A percentile compares a stretch with the other conserved stretches of the same genome.
phyloP scores from a whole-genome alignment of 2,329 filamentous ascomycete genomes.

The Bipolaris victoriae region DNA sequence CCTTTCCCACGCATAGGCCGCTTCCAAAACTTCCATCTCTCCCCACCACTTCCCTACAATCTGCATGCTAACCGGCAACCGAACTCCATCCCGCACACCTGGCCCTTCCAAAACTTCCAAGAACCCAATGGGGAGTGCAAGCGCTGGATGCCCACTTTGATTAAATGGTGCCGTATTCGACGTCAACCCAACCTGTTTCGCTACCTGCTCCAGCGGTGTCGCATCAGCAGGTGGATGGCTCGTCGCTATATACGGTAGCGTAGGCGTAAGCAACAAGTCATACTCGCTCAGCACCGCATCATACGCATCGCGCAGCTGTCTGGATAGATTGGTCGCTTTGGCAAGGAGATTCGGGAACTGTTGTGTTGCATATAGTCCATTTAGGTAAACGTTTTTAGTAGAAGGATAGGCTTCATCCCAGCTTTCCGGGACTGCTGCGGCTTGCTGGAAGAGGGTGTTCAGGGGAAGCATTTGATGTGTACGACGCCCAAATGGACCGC shows the following conservation, averaged over 20 bases:
- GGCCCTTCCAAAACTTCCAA: slow-evolving; percentile 51
- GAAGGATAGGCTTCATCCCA: slow-evolving; percentile 60
- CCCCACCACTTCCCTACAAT: slow-evolving; percentile 61
- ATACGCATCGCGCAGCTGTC: slow-evolving; percentile 57
- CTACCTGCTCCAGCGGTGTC: slow-evolving; percentile 55
- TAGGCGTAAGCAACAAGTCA: slow-evolving; percentile 58
- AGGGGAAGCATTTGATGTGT: slow-evolving; percentile 60
- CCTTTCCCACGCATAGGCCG: slow-evolving; percentile 57
- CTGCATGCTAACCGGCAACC: slow-evolving; percentile 62
- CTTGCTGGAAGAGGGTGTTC: slow-evolving; percentile 54
- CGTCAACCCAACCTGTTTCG: slow-evolving; percentile 60
- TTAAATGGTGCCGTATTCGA: slow-evolving; percentile 65
- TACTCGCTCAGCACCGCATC: slow-evolving; percentile 50
- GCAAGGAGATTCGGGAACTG: slow-evolving; percentile 56
- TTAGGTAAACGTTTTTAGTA: slow-evolving; percentile 63
- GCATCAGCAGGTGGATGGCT: slow-evolving; percentile 50
- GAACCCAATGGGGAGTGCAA: slow-evolving; percentile 60
- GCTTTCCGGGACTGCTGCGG: slow-evolving; percentile 55
- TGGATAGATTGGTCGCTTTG: slow-evolving; percentile 58
- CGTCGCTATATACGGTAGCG: slow-evolving; percentile 56
- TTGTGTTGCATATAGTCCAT: slow-evolving; percentile 56
- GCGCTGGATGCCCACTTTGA: slow-evolving; percentile 62
- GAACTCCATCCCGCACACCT: slow-evolving; percentile 26
- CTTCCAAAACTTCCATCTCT: slow-evolving; percentile 55
- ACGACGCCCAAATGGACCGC: slow-evolving; percentile 52